Conservation (phyloP, 805 yeast genomes). For the Jamesozyma lodderae region DNA sequence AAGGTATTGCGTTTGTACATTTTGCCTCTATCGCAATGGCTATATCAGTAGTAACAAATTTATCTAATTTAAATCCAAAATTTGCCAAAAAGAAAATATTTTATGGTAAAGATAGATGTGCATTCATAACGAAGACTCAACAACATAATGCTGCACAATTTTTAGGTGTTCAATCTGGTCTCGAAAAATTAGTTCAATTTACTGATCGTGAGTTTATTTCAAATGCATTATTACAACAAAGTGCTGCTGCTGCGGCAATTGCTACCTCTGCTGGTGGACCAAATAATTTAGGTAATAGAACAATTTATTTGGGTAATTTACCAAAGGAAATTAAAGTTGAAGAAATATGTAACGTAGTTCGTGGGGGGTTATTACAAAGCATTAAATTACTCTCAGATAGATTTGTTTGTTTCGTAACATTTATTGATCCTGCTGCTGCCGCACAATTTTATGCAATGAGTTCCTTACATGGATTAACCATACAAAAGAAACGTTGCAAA, state of each 20-base stretch:
- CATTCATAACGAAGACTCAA: slow-evolving; percentile 88
- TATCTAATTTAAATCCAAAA: slow-evolving; percentile 54
- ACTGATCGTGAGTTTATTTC: slow-evolving; percentile 53
- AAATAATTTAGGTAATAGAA: slow-evolving; percentile 83
- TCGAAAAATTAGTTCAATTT: slow-evolving; percentile 68
- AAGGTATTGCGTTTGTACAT: slow-evolving; percentile 85
- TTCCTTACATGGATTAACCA: slow-evolving; percentile 77
- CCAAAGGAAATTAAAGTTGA: slow-evolving; percentile 84
- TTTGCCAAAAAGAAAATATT: slow-evolving; percentile 73
- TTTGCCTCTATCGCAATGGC: slow-evolving; percentile 80
- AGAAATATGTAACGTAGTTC: slow-evolving; percentile 90
- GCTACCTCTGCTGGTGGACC: slow-evolving; percentile 94
- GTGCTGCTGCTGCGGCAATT: slow-evolving; percentile 96
- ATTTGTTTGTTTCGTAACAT: slow-evolving; percentile 89
- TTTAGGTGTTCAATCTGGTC: slow-evolving; percentile 75
- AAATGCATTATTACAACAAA: slow-evolving; percentile 77
- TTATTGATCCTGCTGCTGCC: slow-evolving; percentile 94
- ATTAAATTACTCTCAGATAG: slow-evolving; percentile 74
- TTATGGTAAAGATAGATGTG: slow-evolving; percentile 92
- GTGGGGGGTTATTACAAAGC: slow-evolving; percentile 88
- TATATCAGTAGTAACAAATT: slow-evolving; percentile 69
- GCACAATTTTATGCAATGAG: slow-evolving; percentile 96
- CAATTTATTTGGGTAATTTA: slow-evolving; percentile 82
- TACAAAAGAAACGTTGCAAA: slow-evolving; percentile 77
- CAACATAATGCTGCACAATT: slow-evolving; percentile 96